These are phyloP conservation scores for Gossypium turneri DNA, from an alignment of 345 rosid genomes.

Conservation along the genomic window DNA sequence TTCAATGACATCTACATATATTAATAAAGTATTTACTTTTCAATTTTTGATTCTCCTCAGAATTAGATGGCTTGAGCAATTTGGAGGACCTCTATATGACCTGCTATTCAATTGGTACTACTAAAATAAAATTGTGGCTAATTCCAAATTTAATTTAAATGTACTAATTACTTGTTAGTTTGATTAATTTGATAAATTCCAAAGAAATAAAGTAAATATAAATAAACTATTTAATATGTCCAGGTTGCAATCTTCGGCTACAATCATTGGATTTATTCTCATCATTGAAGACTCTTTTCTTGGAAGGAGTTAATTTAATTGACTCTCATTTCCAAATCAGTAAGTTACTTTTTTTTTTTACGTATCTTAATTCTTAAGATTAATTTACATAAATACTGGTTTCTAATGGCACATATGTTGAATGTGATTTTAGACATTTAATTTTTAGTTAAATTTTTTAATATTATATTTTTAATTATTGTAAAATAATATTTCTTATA, in stretches of 20 bases:
- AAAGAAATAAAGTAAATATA: neutral
- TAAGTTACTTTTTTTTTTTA: neutral
- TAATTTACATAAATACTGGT: too few species aligned
- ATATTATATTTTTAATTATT: too few species aligned
- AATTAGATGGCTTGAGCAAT: neutral
- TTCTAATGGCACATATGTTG: too few species aligned
- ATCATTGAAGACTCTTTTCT: neutral
- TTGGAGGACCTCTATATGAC: neutral
- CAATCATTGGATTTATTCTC: neutral
- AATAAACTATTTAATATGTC: neutral
- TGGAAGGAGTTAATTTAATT: fast-evolving
- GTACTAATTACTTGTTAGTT: neutral
- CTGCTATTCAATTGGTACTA: neutral
- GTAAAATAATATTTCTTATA: too few species aligned
- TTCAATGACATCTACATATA: too few species aligned
- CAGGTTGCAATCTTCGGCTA: neutral
- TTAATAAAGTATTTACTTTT: neutral
- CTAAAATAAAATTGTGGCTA: neutral
- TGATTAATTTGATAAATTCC: too few species aligned
- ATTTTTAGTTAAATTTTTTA: too few species aligned
- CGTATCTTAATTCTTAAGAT: too few species aligned
- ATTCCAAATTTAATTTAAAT: neutral
- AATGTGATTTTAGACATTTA: too few species aligned
- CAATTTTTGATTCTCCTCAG: neutral
- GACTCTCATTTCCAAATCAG: neutral